Evolutionary conservation across 108 stramenopile species (phyloP).

Genomic region (Cylindrotheca closterium): DNA sequence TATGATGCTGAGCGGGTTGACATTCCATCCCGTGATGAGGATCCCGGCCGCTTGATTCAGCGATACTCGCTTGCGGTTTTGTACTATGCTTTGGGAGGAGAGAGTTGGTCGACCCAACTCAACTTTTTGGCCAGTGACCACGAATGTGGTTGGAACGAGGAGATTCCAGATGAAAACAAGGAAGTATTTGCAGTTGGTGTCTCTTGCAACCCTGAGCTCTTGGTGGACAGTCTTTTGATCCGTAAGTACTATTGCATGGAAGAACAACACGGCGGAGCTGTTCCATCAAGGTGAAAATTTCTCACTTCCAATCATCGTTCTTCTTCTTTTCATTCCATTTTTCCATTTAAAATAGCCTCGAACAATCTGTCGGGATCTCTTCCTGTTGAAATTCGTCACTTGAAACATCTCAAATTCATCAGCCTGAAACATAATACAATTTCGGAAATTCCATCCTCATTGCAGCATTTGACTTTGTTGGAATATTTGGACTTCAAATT

Average conservation of each 20-base stretch:
- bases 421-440: conserved; percentile 32
- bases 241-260: conserved; percentile 19
- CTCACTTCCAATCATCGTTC: background rate
- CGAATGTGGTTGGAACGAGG: conserved; percentile 33
- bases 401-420: conserved; percentile 32
- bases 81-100: conserved; percentile 35
- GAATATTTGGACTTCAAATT: conserved; percentile 38
- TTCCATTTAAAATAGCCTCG: conserved; percentile 6
- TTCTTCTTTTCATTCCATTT: background rate
- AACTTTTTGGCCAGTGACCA: conserved; percentile 23
- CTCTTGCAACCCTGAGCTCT: conserved; percentile 28
- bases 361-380: conserved; percentile 51
- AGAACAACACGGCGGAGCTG: too few species aligned
- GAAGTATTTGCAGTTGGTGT: conserved; percentile 29
- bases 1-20: conserved; percentile 28
- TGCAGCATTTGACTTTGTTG: conserved; percentile 20
- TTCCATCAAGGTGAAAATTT: background rate
- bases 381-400: conserved; percentile 43
- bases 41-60: conserved; percentile 26
- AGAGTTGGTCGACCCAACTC: conserved; percentile 5
- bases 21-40: conserved; percentile 9
- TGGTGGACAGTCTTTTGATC: conserved; percentile 23
- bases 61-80: conserved; percentile 34
- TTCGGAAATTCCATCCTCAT: conserved; percentile 29
- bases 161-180: conserved; percentile 8